A percentile compares a stretch with the other conserved stretches of the same genome.
Evolutionary conservation across 140 eudicot genomes (phyloP).

Genomic region (Anethum foeniculum): DNA sequence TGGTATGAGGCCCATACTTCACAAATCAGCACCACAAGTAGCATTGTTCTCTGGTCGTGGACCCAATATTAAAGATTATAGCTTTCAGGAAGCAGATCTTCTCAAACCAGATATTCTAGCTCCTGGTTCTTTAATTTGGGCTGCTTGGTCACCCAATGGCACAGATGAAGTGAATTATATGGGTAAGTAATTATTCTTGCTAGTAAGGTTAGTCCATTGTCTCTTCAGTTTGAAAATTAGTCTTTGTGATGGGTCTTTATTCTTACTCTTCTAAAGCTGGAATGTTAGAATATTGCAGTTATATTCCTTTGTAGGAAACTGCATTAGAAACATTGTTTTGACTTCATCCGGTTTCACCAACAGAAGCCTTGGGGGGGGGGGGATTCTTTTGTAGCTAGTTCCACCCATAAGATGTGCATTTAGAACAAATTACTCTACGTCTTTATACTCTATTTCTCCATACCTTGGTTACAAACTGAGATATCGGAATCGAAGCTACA

Average conservation of each 20-base stretch:
- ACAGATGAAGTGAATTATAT: conserved; percentile 81
- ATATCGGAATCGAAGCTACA: background rate
- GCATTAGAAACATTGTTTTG: background rate
- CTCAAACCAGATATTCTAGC: conserved; percentile 96
- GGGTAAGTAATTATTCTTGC: conserved; percentile 37
- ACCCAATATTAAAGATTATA: conserved; percentile 89
- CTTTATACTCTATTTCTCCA: background rate
- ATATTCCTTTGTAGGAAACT: background rate
- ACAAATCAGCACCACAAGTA: conserved; percentile 96
- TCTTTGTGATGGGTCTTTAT: background rate
- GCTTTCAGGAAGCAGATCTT: conserved; percentile 89
- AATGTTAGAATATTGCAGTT: background rate
- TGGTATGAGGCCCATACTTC: conserved; percentile 74
- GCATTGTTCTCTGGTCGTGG: conserved; percentile 97
- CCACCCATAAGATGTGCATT: background rate
- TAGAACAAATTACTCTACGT: background rate
- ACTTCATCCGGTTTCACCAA: background rate
- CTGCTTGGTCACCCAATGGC: conserved; percentile 98
- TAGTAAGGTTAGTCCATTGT: background rate
- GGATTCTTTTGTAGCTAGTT: background rate
- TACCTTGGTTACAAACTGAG: background rate
- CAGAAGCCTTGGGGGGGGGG: background rate
- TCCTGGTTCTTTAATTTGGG: conserved; percentile 99
- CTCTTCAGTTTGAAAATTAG: background rate
- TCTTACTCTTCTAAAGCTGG: background rate